Base-by-base conservation (phyloP, 2,329 filamentous ascomycete genomes). In the Diaporthe caulivora region DNA sequence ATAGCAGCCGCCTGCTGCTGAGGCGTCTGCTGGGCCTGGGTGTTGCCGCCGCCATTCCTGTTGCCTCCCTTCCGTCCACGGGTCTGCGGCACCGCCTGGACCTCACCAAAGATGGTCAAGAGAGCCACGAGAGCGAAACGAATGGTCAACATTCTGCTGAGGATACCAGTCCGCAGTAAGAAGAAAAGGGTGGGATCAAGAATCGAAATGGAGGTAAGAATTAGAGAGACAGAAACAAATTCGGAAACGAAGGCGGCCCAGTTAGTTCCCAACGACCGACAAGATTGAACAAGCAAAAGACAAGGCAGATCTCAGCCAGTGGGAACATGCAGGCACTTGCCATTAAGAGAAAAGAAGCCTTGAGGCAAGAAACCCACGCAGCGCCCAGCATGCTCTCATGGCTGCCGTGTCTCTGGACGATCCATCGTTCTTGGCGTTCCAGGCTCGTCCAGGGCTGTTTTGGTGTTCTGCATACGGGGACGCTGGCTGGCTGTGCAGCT, bases 1-100 rank as follows among this genome's bases (percentile, higher is more conserved):
- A 83, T 70, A 21, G 77, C 72, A 8, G 78, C 77, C 11, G 78
- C 78, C 76, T 79, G 77, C 69, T 81, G 77, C 72, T 81, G 80
- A 34, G 78, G 76, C 11, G 79, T 81, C 67, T 75, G 34, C 62
- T 65, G 62, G 42, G 60, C 42, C 31, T 24, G n/a, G 26, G 60
- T 18, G 60, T 49, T 49, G n/a, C 58, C 40, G 8, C 53, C 72
- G 2, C 75, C 69, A n/a, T 77, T 76, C 13, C 68, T 26, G 21
- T 70, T 70, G 37, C 55, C 49, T 53, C 62, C 62, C 40, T 67
- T 67, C 47, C 31, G 37, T 9, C 60, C 60, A 24, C 65, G 44
- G 40, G 51, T 44, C 42, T 75, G 72, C 15, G 75, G 76, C 42
- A 54, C 73, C 26, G 75, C 76, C 17, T 72, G 64, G n/a, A 72